Base-by-base conservation (phyloP, 306 rosid genomes). In the Albizia julibrissin region DNA sequence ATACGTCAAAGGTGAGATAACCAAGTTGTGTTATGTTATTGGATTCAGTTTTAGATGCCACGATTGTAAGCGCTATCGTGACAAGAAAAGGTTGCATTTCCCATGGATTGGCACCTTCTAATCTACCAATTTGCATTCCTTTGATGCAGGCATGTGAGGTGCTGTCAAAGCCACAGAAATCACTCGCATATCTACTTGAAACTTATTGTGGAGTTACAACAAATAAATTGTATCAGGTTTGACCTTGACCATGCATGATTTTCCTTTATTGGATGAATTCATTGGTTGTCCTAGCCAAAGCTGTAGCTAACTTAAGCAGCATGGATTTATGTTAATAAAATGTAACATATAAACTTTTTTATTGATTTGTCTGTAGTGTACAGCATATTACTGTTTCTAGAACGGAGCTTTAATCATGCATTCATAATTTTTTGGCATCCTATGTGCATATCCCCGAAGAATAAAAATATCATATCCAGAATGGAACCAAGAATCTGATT, bases 101-200 rank as follows among this genome's bases (percentile, higher is more conserved):
- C 67, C 68, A 59, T 70, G 82, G 74, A 26, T 33, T 76, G 67
- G 29, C 69, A 74, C 29, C 64, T 82, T 34, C 21, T 69, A 74
- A 33, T 64, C 73, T 54, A 61, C 61, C 13, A 54, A 47, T 65
- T 75, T 73, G 27, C 52, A 22, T 74, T 84, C 68, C 18, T 85
- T 56, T 75, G 46, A 19, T 88, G 89, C 92, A 95, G 99, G 98
- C 98, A 84, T 93, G 99, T 18, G 99, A 95, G 81, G 88, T 95
- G 84, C 78, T 95, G 80, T 93, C 89, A 10, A 95, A 95, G 81
- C 97, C 96, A 56, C 98, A 93, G 69, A 95, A 93, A 75, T 95
- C 99, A 69, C 91, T 95, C 64, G 99, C 97, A 27, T 93, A 91
- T 86, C 88, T 95, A 81, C 99, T 95, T 26, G 98, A 95, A 87